phyloP scores from a whole-genome alignment of 176 grass and related monocot genomes.

The Guadua angustifolia region DNA sequence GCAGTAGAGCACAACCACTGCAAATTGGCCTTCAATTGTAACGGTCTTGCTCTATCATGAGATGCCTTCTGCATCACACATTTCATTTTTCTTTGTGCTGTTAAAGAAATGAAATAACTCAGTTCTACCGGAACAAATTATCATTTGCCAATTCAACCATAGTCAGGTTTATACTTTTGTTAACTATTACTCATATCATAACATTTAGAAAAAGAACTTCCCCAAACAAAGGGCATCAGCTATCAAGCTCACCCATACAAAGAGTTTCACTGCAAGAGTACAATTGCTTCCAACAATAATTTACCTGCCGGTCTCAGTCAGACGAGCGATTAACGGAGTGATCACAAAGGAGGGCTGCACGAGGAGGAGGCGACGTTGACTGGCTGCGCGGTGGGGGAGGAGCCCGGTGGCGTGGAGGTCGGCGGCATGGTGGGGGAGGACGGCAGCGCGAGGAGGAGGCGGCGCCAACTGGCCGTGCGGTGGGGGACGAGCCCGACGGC shows the following conservation, averaged over 20 bases:
- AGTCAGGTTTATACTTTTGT: neutral
- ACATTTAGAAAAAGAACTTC: neutral
- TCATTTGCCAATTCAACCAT: neutral
- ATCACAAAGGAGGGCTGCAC: no score
- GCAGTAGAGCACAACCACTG: no score
- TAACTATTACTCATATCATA: neutral
- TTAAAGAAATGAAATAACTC: neutral
- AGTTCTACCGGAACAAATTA: neutral
- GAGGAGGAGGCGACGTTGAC: no score
- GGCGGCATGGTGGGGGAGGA: no score
- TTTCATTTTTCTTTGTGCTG: neutral
- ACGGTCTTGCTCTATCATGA: neutral
- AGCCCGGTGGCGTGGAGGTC: no score
- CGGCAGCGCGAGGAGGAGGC: no score
- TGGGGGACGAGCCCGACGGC: no score
- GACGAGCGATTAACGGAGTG: constrained; percentile 68
- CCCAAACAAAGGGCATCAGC: constrained; percentile 26
- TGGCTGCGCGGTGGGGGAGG: no score
- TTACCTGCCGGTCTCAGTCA: constrained; percentile 61
- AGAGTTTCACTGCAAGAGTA: neutral
- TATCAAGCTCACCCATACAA: neutral
- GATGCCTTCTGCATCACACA: neutral
- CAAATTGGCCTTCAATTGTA: no score
- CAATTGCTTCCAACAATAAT: constrained; percentile 34
- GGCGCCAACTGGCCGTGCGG: no score